phyloP scores from a whole-genome alignment of 169 alveolate species.

The Plasmodium vinckei region DNA sequence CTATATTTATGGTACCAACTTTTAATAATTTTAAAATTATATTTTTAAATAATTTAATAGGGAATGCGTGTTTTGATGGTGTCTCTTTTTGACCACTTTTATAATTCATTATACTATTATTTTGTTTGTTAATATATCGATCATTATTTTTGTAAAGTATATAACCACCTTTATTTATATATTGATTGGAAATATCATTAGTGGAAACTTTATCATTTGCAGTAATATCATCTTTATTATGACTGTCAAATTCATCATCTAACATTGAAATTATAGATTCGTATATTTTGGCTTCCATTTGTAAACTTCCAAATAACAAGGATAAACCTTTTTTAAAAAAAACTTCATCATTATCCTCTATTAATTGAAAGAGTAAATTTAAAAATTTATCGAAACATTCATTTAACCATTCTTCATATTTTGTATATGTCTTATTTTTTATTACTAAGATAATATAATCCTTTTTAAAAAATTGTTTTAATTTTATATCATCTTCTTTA shows the following conservation, averaged over 20 bases:
- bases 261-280: slow-evolving; percentile 1
- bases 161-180: background rate
- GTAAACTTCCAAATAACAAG: slow-evolving; percentile 54
- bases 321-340: slow-evolving; percentile 60
- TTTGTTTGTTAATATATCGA: background rate
- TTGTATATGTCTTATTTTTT: slow-evolving; percentile 13
- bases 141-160: background rate
- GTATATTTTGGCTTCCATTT: slow-evolving; percentile 52
- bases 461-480: slow-evolving; percentile 30
- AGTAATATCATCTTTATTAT: background rate
- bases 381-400: slow-evolving; percentile 67
- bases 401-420: slow-evolving; percentile 69
- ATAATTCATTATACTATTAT: background rate
- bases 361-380: slow-evolving; percentile 58
- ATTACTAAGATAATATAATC: slow-evolving; percentile 28
- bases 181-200: background rate
- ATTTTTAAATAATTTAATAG: slow-evolving; percentile 49
- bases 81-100: background rate
- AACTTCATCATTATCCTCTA: slow-evolving; percentile 60
- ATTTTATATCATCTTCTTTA: slow-evolving; percentile 23
- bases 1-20: slow-evolving; percentile 33
- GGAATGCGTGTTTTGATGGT: slow-evolving; percentile 15
- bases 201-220: background rate
- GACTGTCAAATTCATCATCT: slow-evolving; percentile 1
- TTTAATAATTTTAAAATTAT: slow-evolving; percentile 29